Evolutionary conservation across 305 asterid genomes (phyloP), one percentile per base, ranked within the genome.

Genomic region (Striga hermonthica): DNA sequence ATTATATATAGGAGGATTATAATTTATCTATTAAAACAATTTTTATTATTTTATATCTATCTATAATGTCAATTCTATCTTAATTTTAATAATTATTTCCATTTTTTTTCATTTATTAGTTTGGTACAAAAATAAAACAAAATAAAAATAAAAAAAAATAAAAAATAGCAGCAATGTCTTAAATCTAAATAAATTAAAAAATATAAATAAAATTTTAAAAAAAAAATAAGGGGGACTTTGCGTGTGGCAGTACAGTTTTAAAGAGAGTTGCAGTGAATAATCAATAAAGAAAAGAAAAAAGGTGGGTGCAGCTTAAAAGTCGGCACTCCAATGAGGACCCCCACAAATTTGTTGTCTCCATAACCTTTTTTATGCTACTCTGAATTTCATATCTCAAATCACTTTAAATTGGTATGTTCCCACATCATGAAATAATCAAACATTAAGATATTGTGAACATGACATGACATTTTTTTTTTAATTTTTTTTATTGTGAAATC

Each of bases 281-380:
- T 50, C 8, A 54, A 54, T 16, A 31, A 22, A 54, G 59, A 16
- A 54, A 22, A 50, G 7, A 54, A 37, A 16, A 54, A 22, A 50
- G 7, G 22, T 4, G 9, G 13, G 13, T 14, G 57, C 57, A 52
- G 57, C 36, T 52, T 3, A 52, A 52, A 54, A 54, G 59, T 54
- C 59, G 59, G 59, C 59, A 54, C 59, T 54, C 59, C 16, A 54
- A 9, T 9, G 4, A 6, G 59, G 59, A 37, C 5, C 50, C 59
- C 35, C 59, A 54, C 38, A 8, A 50, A 14, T 16, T 4, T 34
- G 8, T 50, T 9, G 35, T 41, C 7, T 41, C 47, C 47, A n/a
- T n/a, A 41, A 5, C 5, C 47, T 41, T 41, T 41, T 41, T 41
- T 41, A 8, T 6, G 7, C 2, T 41, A 10, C 9, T 41, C 15